Evolutionary conservation across 2,329 filamentous ascomycete genomes (phyloP).

Genomic region (Dothidotthia symphoricarpi): DNA sequence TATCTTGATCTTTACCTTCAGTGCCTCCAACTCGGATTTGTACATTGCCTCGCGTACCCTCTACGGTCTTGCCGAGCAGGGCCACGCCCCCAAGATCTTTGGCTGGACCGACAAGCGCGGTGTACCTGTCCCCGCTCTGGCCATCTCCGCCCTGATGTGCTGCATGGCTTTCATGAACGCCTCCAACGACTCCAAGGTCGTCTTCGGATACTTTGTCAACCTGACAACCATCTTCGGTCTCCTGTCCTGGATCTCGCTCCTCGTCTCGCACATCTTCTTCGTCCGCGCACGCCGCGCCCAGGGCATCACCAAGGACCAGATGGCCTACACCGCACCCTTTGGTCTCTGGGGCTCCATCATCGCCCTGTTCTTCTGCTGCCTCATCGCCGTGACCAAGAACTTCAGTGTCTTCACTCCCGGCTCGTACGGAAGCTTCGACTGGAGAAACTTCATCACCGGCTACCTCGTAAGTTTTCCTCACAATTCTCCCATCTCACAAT

Average conservation of each 20-base stretch:
- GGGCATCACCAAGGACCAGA: conserved; percentile 43
- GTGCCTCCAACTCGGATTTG: conserved; percentile 72
- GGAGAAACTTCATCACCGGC: conserved; percentile 74
- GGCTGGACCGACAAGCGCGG: conserved; percentile 68
- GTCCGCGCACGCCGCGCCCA: conserved; percentile 48
- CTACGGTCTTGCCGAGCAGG: conserved; percentile 69
- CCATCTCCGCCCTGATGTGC: conserved; percentile 59
- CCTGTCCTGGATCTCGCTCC: conserved; percentile 51
- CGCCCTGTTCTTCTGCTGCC: conserved; percentile 66
- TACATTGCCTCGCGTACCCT: conserved; percentile 73
- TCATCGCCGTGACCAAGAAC: conserved; percentile 81
- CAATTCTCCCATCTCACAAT: background rate
- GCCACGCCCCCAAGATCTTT: conserved; percentile 70
- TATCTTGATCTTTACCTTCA: conserved; percentile 74
- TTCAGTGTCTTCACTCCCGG: conserved; percentile 65
- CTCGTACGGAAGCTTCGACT: conserved; percentile 60
- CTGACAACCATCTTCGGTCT: conserved; percentile 44
- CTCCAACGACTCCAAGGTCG: conserved; percentile 40
- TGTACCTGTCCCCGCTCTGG: conserved; percentile 67
- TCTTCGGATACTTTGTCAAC: conserved; percentile 53
- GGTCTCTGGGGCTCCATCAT: conserved; percentile 67
- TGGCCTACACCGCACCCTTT: conserved; percentile 65
- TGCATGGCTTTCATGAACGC: conserved; percentile 64
- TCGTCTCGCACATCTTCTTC: conserved; percentile 52
- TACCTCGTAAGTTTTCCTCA: conserved; percentile 48